These are phyloP conservation scores for Penicillium ochrochloron DNA, from an alignment of 495 filamentous ascomycete genomes.

Conservation along the genomic window DNA sequence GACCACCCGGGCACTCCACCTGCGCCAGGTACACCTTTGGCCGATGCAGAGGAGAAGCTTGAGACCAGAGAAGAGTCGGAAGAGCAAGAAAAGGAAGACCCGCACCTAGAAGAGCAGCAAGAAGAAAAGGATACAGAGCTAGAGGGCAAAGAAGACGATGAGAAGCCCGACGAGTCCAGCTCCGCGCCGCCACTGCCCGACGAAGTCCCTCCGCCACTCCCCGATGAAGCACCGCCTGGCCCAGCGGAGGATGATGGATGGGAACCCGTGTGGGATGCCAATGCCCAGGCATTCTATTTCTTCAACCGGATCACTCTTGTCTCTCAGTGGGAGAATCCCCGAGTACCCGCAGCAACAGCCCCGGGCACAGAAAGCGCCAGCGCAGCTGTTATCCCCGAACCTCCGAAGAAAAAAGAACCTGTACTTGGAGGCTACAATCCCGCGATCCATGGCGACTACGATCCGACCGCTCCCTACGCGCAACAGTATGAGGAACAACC, in stretches of 20 bases:
- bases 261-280: conserved; percentile 81
- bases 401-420: conserved; percentile 29
- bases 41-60: conserved; percentile 17
- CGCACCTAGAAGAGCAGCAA: conserved; percentile 20
- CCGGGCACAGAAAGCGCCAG: conserved; percentile 30
- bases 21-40: conserved; percentile 13
- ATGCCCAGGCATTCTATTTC: conserved; percentile 79
- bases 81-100: conserved; percentile 10
- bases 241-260: conserved; percentile 78
- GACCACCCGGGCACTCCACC: conserved; percentile 7
- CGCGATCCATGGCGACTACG: conserved; percentile 93
- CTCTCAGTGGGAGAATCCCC: conserved; percentile 90
- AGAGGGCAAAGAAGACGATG: conserved; percentile 20
- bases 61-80: conserved; percentile 19
- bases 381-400: conserved; percentile 12
- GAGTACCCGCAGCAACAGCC: conserved; percentile 58
- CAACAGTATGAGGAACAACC: conserved; percentile 51
- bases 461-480: conserved; percentile 91
- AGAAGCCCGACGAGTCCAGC: conserved; percentile 31
- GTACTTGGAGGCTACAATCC: conserved; percentile 84
- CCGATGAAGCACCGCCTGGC: conserved; percentile 57
- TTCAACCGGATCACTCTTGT: conserved; percentile 79
- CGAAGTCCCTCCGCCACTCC: conserved; percentile 54
- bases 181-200: conserved; percentile 56
- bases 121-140: conserved; percentile 19